A percentile compares a stretch with the other conserved stretches of the same genome.
These are phyloP conservation scores for Escovopsis sp. DNA, from an alignment of 2,329 filamentous ascomycete genomes.

Conservation along the genomic window DNA sequence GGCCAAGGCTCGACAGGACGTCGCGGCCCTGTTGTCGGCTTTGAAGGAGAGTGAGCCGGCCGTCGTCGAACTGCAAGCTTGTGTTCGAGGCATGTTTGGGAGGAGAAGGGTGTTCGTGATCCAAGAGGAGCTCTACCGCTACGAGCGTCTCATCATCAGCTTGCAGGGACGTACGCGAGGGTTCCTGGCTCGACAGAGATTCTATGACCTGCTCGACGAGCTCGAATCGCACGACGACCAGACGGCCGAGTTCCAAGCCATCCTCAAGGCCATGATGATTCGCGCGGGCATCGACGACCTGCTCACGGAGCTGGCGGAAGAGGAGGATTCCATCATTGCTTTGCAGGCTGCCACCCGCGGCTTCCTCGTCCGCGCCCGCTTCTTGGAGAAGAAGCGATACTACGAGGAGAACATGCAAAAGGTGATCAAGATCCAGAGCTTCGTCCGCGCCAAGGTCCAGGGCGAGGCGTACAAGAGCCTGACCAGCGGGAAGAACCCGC, in stretches of 20 bases:
- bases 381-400: slow-evolving; percentile 72
- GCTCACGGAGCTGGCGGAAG: slow-evolving; percentile 63
- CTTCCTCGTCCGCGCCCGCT: slow-evolving; percentile 57
- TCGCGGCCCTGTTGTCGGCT: slow-evolving; percentile 32
- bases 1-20: slow-evolving; percentile 35
- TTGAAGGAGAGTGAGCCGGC: slow-evolving; percentile 31
- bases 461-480: slow-evolving; percentile 97
- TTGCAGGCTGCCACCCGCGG: slow-evolving; percentile 64
- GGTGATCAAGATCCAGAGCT: slow-evolving; percentile 96
- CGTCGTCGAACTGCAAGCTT: slow-evolving; percentile 40
- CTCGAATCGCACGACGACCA: slow-evolving; percentile 54
- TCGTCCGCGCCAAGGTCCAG: slow-evolving; percentile 85
- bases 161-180: slow-evolving; percentile 57
- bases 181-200: slow-evolving; percentile 45
- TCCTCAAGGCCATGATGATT: slow-evolving; percentile 65
- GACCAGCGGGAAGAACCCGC: slow-evolving; percentile 90
- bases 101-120: slow-evolving; percentile 35
- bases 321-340: slow-evolving; percentile 62
- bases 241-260: slow-evolving; percentile 56
- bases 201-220: slow-evolving; percentile 49
- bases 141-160: slow-evolving; percentile 40
- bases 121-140: slow-evolving; percentile 39
- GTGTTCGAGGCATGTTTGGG: slow-evolving; percentile 46
- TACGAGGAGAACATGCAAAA: slow-evolving; percentile 98
- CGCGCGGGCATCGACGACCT: slow-evolving; percentile 59